Percentiles rank a stretch among this genome's conserved stretches.
Conservation (phyloP, 768 basidiomycete species). For the Termitomyces sp. region DNA sequence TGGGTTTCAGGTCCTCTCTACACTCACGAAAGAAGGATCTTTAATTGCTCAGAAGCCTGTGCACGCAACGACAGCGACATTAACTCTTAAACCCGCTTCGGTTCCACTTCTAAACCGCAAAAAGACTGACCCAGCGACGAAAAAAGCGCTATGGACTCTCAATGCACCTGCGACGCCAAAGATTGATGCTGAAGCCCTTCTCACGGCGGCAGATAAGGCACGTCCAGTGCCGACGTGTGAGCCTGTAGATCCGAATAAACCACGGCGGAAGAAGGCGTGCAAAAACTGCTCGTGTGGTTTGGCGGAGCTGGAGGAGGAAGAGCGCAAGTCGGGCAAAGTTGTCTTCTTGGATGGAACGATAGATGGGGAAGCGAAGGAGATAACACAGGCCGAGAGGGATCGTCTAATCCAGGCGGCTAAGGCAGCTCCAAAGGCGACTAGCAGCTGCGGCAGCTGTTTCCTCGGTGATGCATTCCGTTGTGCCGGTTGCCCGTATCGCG, state of each 20-base stretch:
- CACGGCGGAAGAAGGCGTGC: constrained; percentile 87
- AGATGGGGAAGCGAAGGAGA: constrained; percentile 52
- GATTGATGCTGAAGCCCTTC: constrained; percentile 78
- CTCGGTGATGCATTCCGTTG: constrained; percentile 98
- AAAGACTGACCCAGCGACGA: constrained; percentile 61
- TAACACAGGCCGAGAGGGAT: constrained; percentile 56
- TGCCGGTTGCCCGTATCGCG: constrained; percentile 91
- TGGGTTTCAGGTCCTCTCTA: constrained; percentile 59
- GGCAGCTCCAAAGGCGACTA: constrained; percentile 82
- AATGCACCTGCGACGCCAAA: constrained; percentile 62
- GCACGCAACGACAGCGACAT: constrained; percentile 30
- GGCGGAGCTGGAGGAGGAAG: constrained; percentile 87
- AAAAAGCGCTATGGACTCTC: constrained; percentile 87
- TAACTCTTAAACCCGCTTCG: constrained; percentile 42
- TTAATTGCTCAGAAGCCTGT: constrained; percentile 72
- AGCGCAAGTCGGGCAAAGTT: constrained; percentile 53
- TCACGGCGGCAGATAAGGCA: constrained; percentile 77
- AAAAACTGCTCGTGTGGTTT: constrained; percentile 97
- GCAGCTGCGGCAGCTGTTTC: constrained; percentile 97
- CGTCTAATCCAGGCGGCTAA: constrained; percentile 60
- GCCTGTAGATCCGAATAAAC: constrained; percentile 45
- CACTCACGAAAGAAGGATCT: constrained; percentile 29
- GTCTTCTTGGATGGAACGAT: constrained; percentile 65
- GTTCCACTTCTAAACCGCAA: constrained; percentile 50
- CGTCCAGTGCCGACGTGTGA: constrained; percentile 78